Conservation (phyloP, 1,284 basidiomycete genomes). For the Malassezia brasiliensis region DNA sequence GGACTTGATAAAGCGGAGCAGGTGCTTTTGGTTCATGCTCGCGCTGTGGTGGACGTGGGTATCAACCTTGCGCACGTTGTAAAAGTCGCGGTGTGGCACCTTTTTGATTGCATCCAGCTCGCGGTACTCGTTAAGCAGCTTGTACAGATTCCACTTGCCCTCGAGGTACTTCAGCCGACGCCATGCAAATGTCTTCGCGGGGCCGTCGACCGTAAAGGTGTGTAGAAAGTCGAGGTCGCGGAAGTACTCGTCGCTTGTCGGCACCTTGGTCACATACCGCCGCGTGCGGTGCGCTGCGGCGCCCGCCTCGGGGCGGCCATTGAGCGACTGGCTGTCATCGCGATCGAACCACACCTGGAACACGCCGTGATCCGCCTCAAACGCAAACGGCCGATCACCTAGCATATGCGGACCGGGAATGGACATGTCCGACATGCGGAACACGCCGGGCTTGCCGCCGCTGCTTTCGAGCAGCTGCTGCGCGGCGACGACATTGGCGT, state of each 20-base stretch:
- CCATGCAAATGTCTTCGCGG: conserved; percentile 91
- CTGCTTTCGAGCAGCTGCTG: conserved; percentile 41
- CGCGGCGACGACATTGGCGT: conserved; percentile 42
- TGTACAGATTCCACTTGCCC: conserved; percentile 94
- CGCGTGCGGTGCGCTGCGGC: neutral
- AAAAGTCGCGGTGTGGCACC: conserved; percentile 68
- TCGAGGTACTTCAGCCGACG: conserved; percentile 80
- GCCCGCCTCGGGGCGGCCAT: neutral
- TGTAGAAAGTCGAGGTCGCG: conserved; percentile 75
- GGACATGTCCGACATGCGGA: conserved; percentile 26
- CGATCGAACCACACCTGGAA: conserved; percentile 32
- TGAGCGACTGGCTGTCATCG: neutral
- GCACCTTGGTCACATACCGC: conserved; percentile 64
- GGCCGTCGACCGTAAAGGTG: conserved; percentile 69
- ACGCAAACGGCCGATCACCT: conserved; percentile 23
- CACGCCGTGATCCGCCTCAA: conserved; percentile 40
- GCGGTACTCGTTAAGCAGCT: conserved; percentile 82
- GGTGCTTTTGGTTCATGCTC: conserved; percentile 98
- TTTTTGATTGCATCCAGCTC: conserved; percentile 94
- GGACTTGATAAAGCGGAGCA: conserved; percentile 96
- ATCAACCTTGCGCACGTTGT: conserved; percentile 92
- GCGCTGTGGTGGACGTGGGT: conserved; percentile 98
- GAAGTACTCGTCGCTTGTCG: conserved; percentile 85
- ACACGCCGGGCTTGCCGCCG: conserved; percentile 43
- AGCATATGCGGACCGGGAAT: conserved; percentile 26